These are phyloP conservation scores for Populus tremula DNA, from an alignment of 345 rosid species.

Conservation along the genomic window DNA sequence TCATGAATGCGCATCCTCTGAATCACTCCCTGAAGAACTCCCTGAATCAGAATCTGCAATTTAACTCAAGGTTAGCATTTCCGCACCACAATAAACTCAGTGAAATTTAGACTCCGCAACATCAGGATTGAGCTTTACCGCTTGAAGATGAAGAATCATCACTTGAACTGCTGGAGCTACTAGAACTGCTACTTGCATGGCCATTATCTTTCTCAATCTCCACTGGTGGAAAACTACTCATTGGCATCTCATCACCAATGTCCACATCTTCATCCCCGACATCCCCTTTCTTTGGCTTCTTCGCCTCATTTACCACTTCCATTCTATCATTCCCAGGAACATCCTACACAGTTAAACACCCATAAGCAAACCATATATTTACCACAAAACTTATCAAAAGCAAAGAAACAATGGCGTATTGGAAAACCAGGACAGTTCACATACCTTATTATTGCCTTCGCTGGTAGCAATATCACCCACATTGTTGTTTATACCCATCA, in stretches of 20 bases:
- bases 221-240: conserved; percentile 72
- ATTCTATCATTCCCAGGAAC: conserved; percentile 26
- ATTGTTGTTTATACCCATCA: conserved; percentile 34
- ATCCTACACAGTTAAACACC: conserved; percentile 23
- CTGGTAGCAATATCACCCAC: conserved; percentile 10
- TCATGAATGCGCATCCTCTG: conserved; percentile 34
- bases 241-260: conserved; percentile 83
- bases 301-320: conserved; percentile 45
- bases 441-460: conserved; percentile 39
- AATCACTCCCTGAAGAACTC: conserved; percentile 40
- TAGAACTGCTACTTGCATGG: conserved; percentile 42
- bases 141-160: conserved; percentile 70
- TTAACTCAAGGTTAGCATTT: conserved; percentile 1
- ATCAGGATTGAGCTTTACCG: conserved; percentile 30
- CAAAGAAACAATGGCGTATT: neutral
- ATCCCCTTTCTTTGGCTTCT: conserved; percentile 73
- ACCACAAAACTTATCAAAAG: neutral
- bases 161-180: conserved; percentile 50
- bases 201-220: conserved; percentile 77
- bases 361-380: neutral
- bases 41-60: conserved; percentile 38
- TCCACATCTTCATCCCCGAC: conserved; percentile 79
- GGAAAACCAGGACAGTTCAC: neutral
- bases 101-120: neutral
- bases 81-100: neutral